These are phyloP conservation scores for Yamagishiella unicocca DNA, from an alignment of 139 green algal species.

Conservation along the genomic window DNA sequence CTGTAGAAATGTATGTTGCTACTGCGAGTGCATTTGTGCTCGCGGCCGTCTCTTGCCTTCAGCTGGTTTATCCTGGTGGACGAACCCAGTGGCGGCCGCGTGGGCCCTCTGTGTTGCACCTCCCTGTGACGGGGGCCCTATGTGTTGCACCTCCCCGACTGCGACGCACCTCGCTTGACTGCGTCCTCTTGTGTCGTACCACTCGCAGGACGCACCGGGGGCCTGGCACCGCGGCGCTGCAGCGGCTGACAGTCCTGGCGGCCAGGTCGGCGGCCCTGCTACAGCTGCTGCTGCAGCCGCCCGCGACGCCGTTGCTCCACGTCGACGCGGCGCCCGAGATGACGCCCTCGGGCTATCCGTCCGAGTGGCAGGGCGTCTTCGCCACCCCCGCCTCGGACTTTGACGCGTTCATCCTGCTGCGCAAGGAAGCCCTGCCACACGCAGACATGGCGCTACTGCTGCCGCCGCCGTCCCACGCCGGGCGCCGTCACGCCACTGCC, in stretches of 20 bases:
- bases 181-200: too few relatives aligned
- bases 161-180: too few relatives aligned
- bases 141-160: too few relatives aligned
- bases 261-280: slow-evolving; percentile 35
- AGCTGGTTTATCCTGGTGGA: too few relatives aligned
- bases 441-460: slow-evolving; percentile 22
- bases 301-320: not conserved
- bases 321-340: not conserved
- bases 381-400: slow-evolving; percentile 61
- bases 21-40: too few relatives aligned
- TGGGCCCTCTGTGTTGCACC: too few relatives aligned
- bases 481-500: not conserved
- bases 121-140: too few relatives aligned
- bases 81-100: too few relatives aligned
- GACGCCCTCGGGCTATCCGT: not conserved
- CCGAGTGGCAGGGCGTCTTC: slow-evolving; percentile 55
- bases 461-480: not conserved
- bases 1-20: too few relatives aligned
- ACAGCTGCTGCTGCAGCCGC: slow-evolving; percentile 42
- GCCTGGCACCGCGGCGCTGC: not conserved
- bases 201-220: slow-evolving; percentile 7
- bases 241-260: slow-evolving; percentile 8
- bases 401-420: slow-evolving; percentile 73
- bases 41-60: too few relatives aligned
- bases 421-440: slow-evolving; percentile 71